Base-by-base conservation (phyloP, 768 basidiomycete genomes). In the Leccinellum albellum region DNA sequence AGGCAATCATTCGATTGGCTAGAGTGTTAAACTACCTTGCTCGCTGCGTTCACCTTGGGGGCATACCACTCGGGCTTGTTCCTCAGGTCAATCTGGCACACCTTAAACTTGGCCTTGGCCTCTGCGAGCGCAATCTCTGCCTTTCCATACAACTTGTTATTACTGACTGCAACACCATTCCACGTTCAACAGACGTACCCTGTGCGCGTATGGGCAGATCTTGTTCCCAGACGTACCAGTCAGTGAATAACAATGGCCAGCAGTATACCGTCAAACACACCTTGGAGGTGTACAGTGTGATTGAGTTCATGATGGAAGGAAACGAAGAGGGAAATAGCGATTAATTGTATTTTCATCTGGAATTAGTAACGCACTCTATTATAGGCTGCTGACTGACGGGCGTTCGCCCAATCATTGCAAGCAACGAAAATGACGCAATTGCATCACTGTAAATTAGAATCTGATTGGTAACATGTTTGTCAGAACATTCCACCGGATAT, bases 1-100 rank as follows among this genome's bases (percentile, higher is more conserved):
- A 44, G n/a, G 17, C 15, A n/a, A 21, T n/a, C n/a, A n/a, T 24
- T 54, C n/a, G 9, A 31, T 24, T 6, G 13, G 5, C n/a, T 17
- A 12, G 12, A 6, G 21, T 5, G n/a, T 32, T 7, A 3, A 17
- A 17, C 15, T 62, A 84, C 86, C 79, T 87, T 88, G 73, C 81
- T 80, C 0, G 79, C 84, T 1, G 82, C 82, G 70, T 88, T 89
- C 37, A 89, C 79, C 57, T 82, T 78, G 0, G 79, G 77, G 0
- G 80, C 80, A 64, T 85, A 87, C 86, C 86, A 87, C 50, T 79
- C 82, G 1, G 86, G 86, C 72, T 88, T 89, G 73, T 85, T 83
- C 61, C 56, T 50, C 13, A 89, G 70, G 61, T 87, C 83, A 48
- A 89, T 80, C 60, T 86, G 79, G 58, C 74, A 85, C 14, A 76